These are phyloP conservation scores for Sordariomycetes sp. DNA, from an alignment of 2,329 filamentous ascomycete species.

Conservation along the genomic window DNA sequence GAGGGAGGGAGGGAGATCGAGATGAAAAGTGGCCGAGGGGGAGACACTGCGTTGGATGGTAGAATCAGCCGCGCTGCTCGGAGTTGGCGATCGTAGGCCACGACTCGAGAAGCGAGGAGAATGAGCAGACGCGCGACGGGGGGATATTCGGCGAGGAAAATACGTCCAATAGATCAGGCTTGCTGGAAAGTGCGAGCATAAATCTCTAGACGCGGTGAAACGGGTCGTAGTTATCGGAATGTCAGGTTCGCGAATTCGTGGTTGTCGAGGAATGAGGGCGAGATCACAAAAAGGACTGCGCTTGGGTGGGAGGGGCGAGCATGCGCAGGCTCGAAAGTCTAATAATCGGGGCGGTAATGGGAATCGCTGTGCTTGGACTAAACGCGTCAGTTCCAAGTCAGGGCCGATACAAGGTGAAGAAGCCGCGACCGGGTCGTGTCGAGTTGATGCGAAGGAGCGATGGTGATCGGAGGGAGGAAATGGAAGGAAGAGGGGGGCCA, in stretches of 20 bases:
- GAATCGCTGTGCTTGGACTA: neutral
- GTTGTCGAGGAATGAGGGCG: conserved; percentile 1
- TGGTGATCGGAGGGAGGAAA: conserved; percentile 1
- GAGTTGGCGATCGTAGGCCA: neutral
- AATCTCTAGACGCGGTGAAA: neutral
- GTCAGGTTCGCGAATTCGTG: conserved; percentile 3
- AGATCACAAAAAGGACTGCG: conserved; percentile 1
- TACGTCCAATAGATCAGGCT: neutral
- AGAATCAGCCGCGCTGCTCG: neutral
- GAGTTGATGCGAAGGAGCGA: neutral
- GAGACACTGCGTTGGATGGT: neutral
- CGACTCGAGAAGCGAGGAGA: neutral
- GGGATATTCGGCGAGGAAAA: neutral
- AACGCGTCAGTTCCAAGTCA: neutral
- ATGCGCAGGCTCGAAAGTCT: neutral
- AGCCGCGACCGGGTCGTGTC: neutral
- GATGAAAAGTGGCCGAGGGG: neutral
- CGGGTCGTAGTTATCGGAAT: neutral
- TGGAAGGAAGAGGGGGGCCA: conserved; percentile 3
- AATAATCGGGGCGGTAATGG: neutral
- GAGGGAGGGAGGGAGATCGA: neutral
- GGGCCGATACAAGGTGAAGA: conserved; percentile 1
- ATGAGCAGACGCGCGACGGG: neutral
- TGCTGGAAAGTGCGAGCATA: neutral
- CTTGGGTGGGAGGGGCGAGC: neutral